Evolutionary conservation across 805 yeast species (phyloP), one percentile per base, ranked within the genome.

Genomic region (Millerozyma miso): DNA sequence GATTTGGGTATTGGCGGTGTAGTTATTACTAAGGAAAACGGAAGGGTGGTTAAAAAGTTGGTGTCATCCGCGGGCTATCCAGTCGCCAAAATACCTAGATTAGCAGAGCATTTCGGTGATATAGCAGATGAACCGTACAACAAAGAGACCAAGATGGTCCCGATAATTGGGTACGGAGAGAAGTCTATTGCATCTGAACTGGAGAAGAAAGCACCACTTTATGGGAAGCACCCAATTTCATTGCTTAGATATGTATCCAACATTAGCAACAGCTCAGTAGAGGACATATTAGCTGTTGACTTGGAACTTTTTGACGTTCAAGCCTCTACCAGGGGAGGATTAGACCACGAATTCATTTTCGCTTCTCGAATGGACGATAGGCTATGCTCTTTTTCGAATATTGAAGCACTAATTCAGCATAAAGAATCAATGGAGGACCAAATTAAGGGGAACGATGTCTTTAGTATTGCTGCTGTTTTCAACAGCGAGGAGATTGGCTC

Each of bases 401-500:
- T 69, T n/a, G 47, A 58, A 35, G 70, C 62, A 2, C 55, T 70
- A 33, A 39, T 63, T 17, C 60, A 60, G 38, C 56, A 43, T 38
- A 44, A 53, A 29, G 40, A 56, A 38, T 31, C 32, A 14, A 53
- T 54, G 29, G 44, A 20, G 16, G 12, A 26, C 10, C 31, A 38
- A 1, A 48, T 66, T 10, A 42, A 46, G 3, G 47, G 47, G 4
- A 59, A 54, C 47, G 55, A 54, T 19, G 69, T 66, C 1, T 58
- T 67, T 16, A 53, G 49, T 39, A 55, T 61, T 4, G 67, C 67
- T 3, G 56, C 60, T 35, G 58, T 69, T 19, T 62, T 62, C n/a
- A 67, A 70, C 47, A 56, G 68, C 47, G 75, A 70, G 47, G 75
- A 70, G 39, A 65, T 70, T 15, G 74, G 75, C 2, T 64, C 71